phyloP scores from a whole-genome alignment of 2,329 filamentous ascomycete species.

The Chlorencoelia australis region DNA sequence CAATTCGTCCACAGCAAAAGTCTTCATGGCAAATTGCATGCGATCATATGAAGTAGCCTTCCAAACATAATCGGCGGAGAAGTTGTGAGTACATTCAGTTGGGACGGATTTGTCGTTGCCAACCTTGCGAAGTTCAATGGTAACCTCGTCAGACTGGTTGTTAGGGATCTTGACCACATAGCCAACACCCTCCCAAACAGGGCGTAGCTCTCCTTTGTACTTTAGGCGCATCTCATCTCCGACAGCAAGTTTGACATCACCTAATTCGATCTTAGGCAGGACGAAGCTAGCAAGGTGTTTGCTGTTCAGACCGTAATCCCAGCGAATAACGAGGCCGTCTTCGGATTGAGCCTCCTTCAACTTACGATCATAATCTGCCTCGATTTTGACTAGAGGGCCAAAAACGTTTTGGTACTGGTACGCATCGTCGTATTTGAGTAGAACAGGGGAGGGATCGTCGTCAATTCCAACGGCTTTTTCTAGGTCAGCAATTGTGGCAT shows the following conservation, averaged over 20 bases:
- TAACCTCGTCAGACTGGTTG: constrained; percentile 97
- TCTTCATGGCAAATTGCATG: constrained; percentile 99
- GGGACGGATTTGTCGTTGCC: constrained; percentile 94
- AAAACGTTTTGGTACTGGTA: constrained; percentile 99
- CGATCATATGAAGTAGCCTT: constrained; percentile 98
- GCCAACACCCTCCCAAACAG: constrained; percentile 92
- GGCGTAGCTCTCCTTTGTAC: constrained; percentile 87
- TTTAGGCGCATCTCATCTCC: constrained; percentile 97
- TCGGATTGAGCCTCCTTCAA: constrained; percentile 97
- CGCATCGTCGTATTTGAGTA: constrained; percentile 90
- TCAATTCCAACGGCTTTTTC: constrained; percentile 88
- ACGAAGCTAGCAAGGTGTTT: constrained; percentile 95
- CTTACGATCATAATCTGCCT: constrained; percentile 98
- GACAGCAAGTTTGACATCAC: constrained; percentile 94
- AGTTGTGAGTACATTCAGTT: constrained; percentile 93
- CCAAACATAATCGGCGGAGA: constrained; percentile 98
- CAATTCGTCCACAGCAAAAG: constrained; percentile 94
- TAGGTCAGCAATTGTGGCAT: constrained; percentile 78
- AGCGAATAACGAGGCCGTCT: constrained; percentile 86
- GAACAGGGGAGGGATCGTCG: constrained; percentile 86
- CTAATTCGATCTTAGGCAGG: constrained; percentile 91
- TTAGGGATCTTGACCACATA: constrained; percentile 99
- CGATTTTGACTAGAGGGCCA: constrained; percentile 94
- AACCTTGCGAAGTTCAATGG: constrained; percentile 84
- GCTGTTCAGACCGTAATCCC: constrained; percentile 93